phyloP scores from a whole-genome alignment of 2,329 filamentous ascomycete species.

The Monilinia aucupariae region DNA sequence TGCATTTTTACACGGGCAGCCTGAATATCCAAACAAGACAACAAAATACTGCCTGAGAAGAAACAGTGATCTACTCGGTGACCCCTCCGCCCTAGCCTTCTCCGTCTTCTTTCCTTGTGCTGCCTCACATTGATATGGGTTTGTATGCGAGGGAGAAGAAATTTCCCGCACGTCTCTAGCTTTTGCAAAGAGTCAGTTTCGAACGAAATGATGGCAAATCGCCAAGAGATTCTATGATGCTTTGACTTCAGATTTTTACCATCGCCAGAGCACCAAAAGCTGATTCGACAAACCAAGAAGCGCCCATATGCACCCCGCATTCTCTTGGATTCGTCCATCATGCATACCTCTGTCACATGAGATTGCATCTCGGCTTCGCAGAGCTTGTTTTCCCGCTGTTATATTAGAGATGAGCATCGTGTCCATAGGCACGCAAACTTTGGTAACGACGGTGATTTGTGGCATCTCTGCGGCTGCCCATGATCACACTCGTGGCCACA shows the following conservation, averaged over 20 bases:
- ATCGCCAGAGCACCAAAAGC: no score
- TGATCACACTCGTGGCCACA: conserved; percentile 1
- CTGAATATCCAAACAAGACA: not conserved
- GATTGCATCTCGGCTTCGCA: not conserved
- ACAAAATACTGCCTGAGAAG: not conserved
- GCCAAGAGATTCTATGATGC: not conserved
- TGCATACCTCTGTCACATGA: not conserved
- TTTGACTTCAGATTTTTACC: not conserved
- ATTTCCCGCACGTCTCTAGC: not conserved
- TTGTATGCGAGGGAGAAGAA: no score
- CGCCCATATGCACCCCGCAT: conserved; percentile 11
- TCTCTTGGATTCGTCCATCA: not conserved
- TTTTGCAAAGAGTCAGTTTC: not conserved
- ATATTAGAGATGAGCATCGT: not conserved
- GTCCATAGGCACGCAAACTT: not conserved
- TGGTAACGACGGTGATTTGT: conserved; percentile 11
- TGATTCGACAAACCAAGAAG: not conserved
- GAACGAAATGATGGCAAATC: not conserved
- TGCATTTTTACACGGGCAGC: not conserved
- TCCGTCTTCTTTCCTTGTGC: no score
- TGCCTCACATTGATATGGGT: not conserved
- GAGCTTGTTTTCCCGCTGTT: not conserved
- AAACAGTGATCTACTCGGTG: not conserved
- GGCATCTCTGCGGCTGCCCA: not conserved
- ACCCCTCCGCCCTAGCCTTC: not conserved